Percentiles rank a stretch among this genome's conserved stretches.
These are phyloP conservation scores for Camellia sinensis DNA, from an alignment of 148 eudicot species.

Conservation along the genomic window DNA sequence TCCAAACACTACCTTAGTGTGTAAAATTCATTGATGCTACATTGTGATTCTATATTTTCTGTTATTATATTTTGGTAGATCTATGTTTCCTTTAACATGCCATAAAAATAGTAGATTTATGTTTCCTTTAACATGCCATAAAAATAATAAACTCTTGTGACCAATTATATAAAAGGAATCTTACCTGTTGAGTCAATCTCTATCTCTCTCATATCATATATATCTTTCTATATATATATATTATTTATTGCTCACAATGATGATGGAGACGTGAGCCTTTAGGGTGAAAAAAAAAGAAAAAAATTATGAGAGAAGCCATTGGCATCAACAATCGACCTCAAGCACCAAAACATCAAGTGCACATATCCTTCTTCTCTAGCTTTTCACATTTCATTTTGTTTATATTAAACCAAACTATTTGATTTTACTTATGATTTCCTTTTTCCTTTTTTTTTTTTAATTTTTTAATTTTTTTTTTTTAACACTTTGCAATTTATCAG, in stretches of 20 bases:
- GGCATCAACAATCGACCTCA: constrained; percentile 1
- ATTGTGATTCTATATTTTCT: not conserved
- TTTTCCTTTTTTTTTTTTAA: not conserved
- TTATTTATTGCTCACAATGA: too few species aligned
- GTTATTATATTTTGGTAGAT: not conserved
- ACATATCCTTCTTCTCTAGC: not conserved
- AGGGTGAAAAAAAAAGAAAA: not conserved
- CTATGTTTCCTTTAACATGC: not conserved
- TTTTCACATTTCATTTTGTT: not conserved
- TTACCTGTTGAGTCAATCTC: not conserved
- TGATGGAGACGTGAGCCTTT: not conserved
- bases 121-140: not conserved
- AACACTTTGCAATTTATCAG: too few species aligned
- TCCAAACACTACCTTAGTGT: too few species aligned
- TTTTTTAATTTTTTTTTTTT: not conserved
- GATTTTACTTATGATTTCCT: too few species aligned
- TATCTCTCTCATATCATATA: not conserved
- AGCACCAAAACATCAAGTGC: constrained; percentile 2
- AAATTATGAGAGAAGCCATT: constrained; percentile 5
- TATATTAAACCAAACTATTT: not conserved
- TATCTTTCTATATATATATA: not conserved
- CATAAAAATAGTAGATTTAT: too few species aligned
- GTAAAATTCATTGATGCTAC: not conserved
- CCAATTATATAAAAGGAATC: not conserved
- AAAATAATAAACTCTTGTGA: not conserved